A percentile compares a stretch with the other conserved stretches of the same genome.
Conservation (phyloP, 2,329 filamentous ascomycete genomes). For the Cladophialophora yegresii region DNA sequence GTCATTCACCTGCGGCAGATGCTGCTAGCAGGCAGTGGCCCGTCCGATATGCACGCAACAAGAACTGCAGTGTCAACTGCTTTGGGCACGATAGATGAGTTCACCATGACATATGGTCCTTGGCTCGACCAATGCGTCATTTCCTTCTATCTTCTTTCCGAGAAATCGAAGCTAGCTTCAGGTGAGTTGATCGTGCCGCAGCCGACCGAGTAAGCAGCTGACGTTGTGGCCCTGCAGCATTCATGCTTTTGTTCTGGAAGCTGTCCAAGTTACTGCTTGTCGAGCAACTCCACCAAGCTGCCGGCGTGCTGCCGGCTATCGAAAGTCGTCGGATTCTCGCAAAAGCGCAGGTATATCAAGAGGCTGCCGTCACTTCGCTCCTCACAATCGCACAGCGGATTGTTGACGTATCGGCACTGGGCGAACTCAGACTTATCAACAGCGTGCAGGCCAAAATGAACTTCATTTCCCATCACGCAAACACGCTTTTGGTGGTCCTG, state of each 20-base stretch:
- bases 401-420: conserved; percentile 21
- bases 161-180: conserved; percentile 24
- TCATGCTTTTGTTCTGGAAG: conserved; percentile 25
- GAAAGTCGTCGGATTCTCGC: conserved; percentile 9
- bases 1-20: conserved; percentile 14
- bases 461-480: conserved; percentile 27
- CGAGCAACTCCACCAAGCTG: conserved; percentile 22
- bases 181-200: conserved; percentile 10
- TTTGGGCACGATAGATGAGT: conserved; percentile 12
- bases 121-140: conserved; percentile 26
- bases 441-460: conserved; percentile 24
- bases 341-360: conserved; percentile 14
- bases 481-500: conserved; percentile 23
- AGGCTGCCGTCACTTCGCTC: conserved; percentile 18
- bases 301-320: conserved; percentile 1
- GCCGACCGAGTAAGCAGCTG: not conserved
- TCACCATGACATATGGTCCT: conserved; percentile 14
- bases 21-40: not conserved
- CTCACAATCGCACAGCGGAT: conserved; percentile 23
- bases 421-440: conserved; percentile 25
- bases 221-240: conserved; percentile 9
- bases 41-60: not conserved
- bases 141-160: conserved; percentile 24
- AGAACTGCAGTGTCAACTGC: conserved; percentile 1
- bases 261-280: conserved; percentile 13